These are phyloP conservation scores for Polytrichum formosum DNA, from an alignment of 225 moss, liverwort and hornwort species.

Conservation along the genomic window DNA sequence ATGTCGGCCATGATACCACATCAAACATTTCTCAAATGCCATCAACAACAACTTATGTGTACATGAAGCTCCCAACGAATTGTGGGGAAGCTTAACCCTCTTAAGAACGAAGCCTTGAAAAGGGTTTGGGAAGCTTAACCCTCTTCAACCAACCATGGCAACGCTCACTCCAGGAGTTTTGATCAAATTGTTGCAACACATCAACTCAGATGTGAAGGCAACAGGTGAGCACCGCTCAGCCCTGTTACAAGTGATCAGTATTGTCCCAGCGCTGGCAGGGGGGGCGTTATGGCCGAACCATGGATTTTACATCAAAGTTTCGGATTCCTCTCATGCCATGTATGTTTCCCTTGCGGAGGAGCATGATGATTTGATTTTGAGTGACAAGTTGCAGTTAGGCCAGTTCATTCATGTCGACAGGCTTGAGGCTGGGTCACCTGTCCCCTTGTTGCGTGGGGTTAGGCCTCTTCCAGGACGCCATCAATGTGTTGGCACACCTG, in stretches of 20 bases:
- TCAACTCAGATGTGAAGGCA: conserved; percentile 49
- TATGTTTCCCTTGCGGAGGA: conserved; percentile 55
- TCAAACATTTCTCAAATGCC: too few species aligned
- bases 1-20: too few species aligned
- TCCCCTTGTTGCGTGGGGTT: conserved; percentile 48
- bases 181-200: conserved; percentile 49
- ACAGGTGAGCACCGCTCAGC: conserved; percentile 54
- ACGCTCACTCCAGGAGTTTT: conserved; percentile 44
- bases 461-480: conserved; percentile 48
- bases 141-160: conserved; percentile 22
- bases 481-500: conserved; percentile 49
- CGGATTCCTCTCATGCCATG: conserved; percentile 53
- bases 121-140: too few species aligned
- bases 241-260: conserved; percentile 57
- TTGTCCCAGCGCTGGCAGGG: conserved; percentile 50
- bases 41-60: too few species aligned
- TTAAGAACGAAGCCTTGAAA: too few species aligned
- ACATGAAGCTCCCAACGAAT: too few species aligned
- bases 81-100: too few species aligned
- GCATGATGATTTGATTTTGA: conserved; percentile 52
- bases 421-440: conserved; percentile 45
- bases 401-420: conserved; percentile 60
- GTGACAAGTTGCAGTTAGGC: conserved; percentile 54
- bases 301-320: conserved; percentile 55
- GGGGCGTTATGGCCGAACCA: conserved; percentile 56